Evolutionary conservation across 75 land plant genomes (phyloP).

Genomic region (Picea glauca): DNA sequence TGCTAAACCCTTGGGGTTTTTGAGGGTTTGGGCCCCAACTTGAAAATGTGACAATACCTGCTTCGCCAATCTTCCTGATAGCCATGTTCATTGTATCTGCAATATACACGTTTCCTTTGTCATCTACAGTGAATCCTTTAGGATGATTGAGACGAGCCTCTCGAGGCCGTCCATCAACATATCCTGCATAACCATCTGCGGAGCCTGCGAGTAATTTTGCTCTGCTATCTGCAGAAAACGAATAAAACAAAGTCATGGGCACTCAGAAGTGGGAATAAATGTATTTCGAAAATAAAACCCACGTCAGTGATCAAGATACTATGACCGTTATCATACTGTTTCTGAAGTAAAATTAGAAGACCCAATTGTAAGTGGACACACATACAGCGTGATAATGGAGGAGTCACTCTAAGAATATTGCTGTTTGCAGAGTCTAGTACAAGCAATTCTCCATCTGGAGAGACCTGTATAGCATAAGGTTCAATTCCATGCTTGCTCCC

Average conservation of each 20-base stretch:
- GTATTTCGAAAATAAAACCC: conserved; percentile 19
- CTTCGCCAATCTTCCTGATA: conserved; percentile 74
- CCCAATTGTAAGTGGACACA: background rate
- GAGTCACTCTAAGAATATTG: conserved; percentile 49
- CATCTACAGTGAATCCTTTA: conserved; percentile 67
- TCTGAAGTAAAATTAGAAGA: conserved; percentile 3
- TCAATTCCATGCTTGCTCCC: conserved; percentile 72
- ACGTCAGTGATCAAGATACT: conserved; percentile 28
- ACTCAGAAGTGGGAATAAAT: conserved; percentile 27
- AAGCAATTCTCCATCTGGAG: conserved; percentile 49
- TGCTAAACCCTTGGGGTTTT: background rate
- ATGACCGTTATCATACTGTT: background rate
- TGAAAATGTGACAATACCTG: conserved; percentile 30
- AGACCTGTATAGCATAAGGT: conserved; percentile 40
- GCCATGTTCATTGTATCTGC: conserved; percentile 81
- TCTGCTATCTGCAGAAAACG: conserved; percentile 56
- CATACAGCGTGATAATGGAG: conserved; percentile 73
- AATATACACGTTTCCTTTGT: conserved; percentile 70
- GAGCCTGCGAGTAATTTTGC: conserved; percentile 73
- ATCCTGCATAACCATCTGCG: conserved; percentile 66
- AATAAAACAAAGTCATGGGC: conserved; percentile 19
- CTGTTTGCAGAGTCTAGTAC: conserved; percentile 69
- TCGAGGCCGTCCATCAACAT: conserved; percentile 67
- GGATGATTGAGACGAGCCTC: conserved; percentile 80
- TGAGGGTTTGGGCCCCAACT: background rate